Evolutionary conservation across 75 land plant genomes (phyloP).

Genomic region (Picea glauca): DNA sequence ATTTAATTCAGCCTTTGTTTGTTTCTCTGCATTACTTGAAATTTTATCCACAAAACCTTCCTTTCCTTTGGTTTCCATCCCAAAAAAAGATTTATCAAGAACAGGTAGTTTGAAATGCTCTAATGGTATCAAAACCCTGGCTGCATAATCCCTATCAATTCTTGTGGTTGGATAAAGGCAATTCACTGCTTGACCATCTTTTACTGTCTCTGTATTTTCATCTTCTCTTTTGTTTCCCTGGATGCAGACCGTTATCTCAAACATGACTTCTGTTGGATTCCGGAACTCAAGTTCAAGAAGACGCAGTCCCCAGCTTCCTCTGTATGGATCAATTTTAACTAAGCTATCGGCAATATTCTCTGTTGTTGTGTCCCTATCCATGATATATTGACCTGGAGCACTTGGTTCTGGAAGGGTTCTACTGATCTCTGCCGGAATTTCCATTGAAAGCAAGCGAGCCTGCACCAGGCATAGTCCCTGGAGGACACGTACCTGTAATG

Average conservation of each 20-base stretch:
- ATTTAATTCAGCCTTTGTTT: slow-evolving; percentile 66
- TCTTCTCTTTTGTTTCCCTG: slow-evolving; percentile 26
- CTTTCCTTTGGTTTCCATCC: slow-evolving; percentile 35
- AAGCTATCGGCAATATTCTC: slow-evolving; percentile 36
- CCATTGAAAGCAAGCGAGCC: slow-evolving; percentile 95
- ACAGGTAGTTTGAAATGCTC: slow-evolving; percentile 91
- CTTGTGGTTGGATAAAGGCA: slow-evolving; percentile 67
- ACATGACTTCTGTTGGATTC: slow-evolving; percentile 89
- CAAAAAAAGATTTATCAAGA: slow-evolving; percentile 71
- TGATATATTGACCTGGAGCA: slow-evolving; percentile 4
- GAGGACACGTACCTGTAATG: slow-evolving; percentile 70
- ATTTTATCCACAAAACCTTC: slow-evolving; percentile 9
- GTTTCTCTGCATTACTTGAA: slow-evolving; percentile 40
- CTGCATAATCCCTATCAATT: slow-evolving; percentile 84
- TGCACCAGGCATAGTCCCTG: slow-evolving; percentile 82
- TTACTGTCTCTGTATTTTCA: slow-evolving; percentile 20
- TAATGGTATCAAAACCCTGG: slow-evolving; percentile 84
- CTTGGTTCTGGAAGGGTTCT: slow-evolving; percentile 42
- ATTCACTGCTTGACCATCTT: slow-evolving; percentile 22
- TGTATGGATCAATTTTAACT: slow-evolving; percentile 87
- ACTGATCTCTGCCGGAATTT: slow-evolving; percentile 86
- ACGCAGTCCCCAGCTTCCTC: slow-evolving; percentile 95
- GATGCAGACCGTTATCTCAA: slow-evolving; percentile 74
- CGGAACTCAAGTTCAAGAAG: slow-evolving; percentile 90
- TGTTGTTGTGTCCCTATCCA: not conserved